A percentile compares a stretch with the other conserved stretches of the same genome.
These are phyloP conservation scores for Tulasnella sp. DNA, from an alignment of 768 basidiomycete genomes.

Conservation along the genomic window DNA sequence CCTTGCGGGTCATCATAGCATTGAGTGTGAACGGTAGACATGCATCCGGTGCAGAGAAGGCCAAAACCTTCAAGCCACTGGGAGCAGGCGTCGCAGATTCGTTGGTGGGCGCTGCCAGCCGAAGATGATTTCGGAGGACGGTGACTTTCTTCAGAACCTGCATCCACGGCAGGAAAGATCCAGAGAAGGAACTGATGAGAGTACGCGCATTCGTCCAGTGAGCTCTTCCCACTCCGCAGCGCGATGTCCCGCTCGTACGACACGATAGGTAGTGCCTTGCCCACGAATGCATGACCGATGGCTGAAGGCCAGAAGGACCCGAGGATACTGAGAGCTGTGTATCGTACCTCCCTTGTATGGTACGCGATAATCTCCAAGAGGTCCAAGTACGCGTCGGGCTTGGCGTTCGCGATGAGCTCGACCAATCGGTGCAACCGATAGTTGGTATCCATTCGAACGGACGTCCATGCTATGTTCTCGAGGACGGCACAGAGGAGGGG, in stretches of 20 bases:
- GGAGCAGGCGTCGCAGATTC: conserved; percentile 45
- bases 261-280: conserved; percentile 38
- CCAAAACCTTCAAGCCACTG: conserved; percentile 52
- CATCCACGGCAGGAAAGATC: conserved; percentile 33
- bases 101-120: conserved; percentile 25
- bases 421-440: conserved; percentile 47
- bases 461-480: conserved; percentile 39
- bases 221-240: conserved; percentile 13
- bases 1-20: conserved; percentile 68
- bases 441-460: conserved; percentile 28
- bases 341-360: conserved; percentile 43
- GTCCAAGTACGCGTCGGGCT: conserved; percentile 60
- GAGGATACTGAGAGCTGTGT: conserved; percentile 45
- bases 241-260: conserved; percentile 25
- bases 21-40: conserved; percentile 59
- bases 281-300: conserved; percentile 54
- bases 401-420: conserved; percentile 40
- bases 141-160: conserved; percentile 17
- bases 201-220: conserved; percentile 29
- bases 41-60: conserved; percentile 58
- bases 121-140: conserved; percentile 24
- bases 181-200: conserved; percentile 62
- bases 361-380: conserved; percentile 61
- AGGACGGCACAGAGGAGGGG: conserved; percentile 53
- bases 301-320: conserved; percentile 55